phyloP scores from a whole-genome alignment of 495 filamentous ascomycete genomes.

The Clohesyomyces aquaticus region DNA sequence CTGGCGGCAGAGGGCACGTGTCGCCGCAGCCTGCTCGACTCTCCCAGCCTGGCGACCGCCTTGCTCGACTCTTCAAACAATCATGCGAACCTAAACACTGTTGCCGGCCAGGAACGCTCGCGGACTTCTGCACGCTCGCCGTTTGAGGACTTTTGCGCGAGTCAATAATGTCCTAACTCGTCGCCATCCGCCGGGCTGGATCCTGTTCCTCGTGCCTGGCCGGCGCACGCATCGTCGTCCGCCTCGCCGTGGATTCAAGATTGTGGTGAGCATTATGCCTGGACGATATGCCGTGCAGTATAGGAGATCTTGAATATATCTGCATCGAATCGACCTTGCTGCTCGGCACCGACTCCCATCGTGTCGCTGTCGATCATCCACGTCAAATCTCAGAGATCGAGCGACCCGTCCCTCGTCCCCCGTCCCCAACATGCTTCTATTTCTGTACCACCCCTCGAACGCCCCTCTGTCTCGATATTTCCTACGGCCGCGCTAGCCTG shows the following conservation, averaged over 20 bases:
- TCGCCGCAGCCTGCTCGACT: background rate
- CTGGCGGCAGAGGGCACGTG: conserved; percentile 19
- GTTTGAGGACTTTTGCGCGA: conserved; percentile 27
- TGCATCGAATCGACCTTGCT: too few relatives aligned
- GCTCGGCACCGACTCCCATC: too few relatives aligned
- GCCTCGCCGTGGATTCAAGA: too few relatives aligned
- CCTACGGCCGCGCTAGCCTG: conserved; percentile 8
- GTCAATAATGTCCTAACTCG: conserved; percentile 1
- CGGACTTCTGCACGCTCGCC: conserved; percentile 6
- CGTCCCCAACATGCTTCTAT: conserved; percentile 10
- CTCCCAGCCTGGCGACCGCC: background rate
- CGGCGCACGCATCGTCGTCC: too few relatives aligned
- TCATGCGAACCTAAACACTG: background rate
- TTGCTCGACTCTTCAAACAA: conserved; percentile 18
- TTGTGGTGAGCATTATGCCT: too few relatives aligned
- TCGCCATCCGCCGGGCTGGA: too few relatives aligned
- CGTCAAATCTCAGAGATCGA: conserved; percentile 10
- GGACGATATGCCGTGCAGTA: too few relatives aligned
- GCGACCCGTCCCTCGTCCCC: background rate
- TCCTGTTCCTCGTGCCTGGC: conserved; percentile 7
- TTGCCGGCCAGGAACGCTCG: conserved; percentile 1
- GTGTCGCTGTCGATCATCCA: conserved; percentile 33
- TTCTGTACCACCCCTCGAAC: conserved; percentile 17
- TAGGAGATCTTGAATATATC: too few relatives aligned
- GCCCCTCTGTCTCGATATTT: conserved; percentile 13